A percentile compares a stretch with the other conserved stretches of the same genome.
Evolutionary conservation across 1,284 basidiomycete species (phyloP).

Genomic region (Schizophyllum amplum): DNA sequence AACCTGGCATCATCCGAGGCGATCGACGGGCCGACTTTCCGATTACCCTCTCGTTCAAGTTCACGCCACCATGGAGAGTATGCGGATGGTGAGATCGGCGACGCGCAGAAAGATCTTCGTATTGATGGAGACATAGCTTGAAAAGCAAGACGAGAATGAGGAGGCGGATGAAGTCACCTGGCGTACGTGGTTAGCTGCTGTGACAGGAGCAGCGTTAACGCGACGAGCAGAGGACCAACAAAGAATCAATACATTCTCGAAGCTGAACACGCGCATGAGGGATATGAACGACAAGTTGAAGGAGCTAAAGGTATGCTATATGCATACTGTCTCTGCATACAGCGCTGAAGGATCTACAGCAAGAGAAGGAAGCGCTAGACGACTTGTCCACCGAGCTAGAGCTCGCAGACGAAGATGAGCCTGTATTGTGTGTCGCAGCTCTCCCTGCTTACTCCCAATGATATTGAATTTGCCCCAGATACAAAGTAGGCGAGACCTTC

Average conservation of each 20-base stretch:
- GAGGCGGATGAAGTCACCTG: constrained; percentile 88
- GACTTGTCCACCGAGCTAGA: constrained; percentile 86
- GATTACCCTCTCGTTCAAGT: background rate
- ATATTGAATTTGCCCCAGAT: constrained; percentile 44
- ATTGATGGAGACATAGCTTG: constrained; percentile 37
- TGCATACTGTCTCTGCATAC: background rate
- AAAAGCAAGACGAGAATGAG: constrained; percentile 72
- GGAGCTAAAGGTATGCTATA: constrained; percentile 50
- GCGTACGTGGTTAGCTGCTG: constrained; percentile 45
- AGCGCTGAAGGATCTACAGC: constrained; percentile 32
- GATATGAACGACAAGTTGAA: constrained; percentile 70
- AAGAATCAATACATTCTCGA: constrained; percentile 88
- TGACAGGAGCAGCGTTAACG: background rate
- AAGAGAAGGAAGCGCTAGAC: constrained; percentile 90
- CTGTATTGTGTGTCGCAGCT: constrained; percentile 53
- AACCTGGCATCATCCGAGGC: too few species aligned
- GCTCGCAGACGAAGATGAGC: constrained; percentile 78
- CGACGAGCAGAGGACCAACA: constrained; percentile 77
- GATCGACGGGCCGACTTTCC: background rate
- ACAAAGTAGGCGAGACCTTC: constrained; percentile 89
- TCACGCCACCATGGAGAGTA: constrained; percentile 27
- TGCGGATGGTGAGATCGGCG: constrained; percentile 44
- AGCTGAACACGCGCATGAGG: constrained; percentile 75
- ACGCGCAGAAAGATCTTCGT: constrained; percentile 1
- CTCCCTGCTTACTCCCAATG: background rate